Evolutionary conservation across 306 rosid genomes (phyloP), one percentile per base, ranked within the genome.

Genomic region (Castanospermum australe): DNA sequence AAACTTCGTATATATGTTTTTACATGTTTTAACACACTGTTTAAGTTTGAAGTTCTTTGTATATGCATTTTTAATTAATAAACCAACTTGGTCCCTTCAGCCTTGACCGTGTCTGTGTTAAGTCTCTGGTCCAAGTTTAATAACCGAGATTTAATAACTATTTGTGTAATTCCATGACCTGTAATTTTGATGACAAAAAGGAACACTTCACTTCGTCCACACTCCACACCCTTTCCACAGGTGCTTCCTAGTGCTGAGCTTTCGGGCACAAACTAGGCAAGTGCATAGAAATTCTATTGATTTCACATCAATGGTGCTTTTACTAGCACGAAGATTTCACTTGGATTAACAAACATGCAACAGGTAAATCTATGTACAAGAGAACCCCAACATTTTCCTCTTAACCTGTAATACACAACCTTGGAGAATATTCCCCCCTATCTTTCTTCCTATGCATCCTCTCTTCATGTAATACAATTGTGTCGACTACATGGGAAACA

Each of bases 391-490:
- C 78, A 47, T 13, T 50, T 82, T 85, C 62, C 77, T 30, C 77
- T 71, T 68, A 47, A 73, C 50, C 44, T 61, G 84, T 79, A 76
- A 71, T 11, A 79, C 78, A 84, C 73, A 68, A 47, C 69, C 84
- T 83, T 66, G 64, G 76, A 73, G 78, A 57, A 80, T 57, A 79
- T 73, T 56, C 81, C 79, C 32, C 13, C 65, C 62, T 36, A 68
- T 57, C 69, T 77, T 61, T 35, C 56, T 66, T 79, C 67, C 73
- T 78, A 59, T 64, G 62, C 83, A 67, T 68, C 62, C 84, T 83
- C 85, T 86, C 88, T 89, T 85, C 85, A 84, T 75, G 73, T 76
- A 78, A 86, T 86, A 88, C 76, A 84, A 79, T 80, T 80, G 85
- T 65, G 79, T 90, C 83, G 75, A 75, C 74, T 55, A 54, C 80